A percentile compares a stretch with the other conserved stretches of the same genome.
Evolutionary conservation across 2,329 filamentous ascomycete genomes (phyloP).

Genomic region (Lachnellula cervina): DNA sequence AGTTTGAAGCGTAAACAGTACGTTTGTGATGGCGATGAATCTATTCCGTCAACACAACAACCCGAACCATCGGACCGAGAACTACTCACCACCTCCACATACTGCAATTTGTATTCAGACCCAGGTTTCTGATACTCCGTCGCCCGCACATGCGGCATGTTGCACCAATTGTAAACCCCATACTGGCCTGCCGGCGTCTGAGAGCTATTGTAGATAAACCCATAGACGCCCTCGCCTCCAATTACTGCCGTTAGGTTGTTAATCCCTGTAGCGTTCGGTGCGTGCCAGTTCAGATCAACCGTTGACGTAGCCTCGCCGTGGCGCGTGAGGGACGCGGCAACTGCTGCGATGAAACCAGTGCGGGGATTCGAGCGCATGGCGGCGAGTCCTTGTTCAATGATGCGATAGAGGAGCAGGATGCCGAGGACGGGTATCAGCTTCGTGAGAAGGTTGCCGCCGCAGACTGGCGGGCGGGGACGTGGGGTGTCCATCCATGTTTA

Average conservation of each 20-base stretch:
- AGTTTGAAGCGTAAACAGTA: constrained; percentile 73
- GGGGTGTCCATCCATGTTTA: constrained; percentile 25
- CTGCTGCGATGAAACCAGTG: constrained; percentile 17
- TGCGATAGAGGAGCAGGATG: constrained; percentile 13
- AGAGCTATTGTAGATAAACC: constrained; percentile 69
- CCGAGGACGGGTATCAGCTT: constrained; percentile 14
- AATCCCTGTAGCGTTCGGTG: constrained; percentile 50
- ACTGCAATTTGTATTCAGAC: constrained; percentile 58
- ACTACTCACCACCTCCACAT: constrained; percentile 65
- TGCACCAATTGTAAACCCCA: constrained; percentile 74
- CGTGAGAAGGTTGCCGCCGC: constrained; percentile 11
- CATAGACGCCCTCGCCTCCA: constrained; percentile 58
- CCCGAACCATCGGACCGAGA: neutral
- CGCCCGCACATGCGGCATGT: constrained; percentile 74
- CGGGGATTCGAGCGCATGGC: constrained; percentile 18
- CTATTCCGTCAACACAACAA: constrained; percentile 20
- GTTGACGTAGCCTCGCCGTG: constrained; percentile 12
- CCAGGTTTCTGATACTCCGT: constrained; percentile 56
- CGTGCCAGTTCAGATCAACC: constrained; percentile 45
- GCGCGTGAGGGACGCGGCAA: constrained; percentile 17
- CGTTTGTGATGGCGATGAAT: constrained; percentile 83
- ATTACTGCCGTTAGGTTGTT: constrained; percentile 58
- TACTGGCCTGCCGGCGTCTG: constrained; percentile 50
- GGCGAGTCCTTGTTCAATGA: constrained; percentile 13
- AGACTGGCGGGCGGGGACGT: constrained; percentile 1